Percentiles rank a stretch among this genome's conserved stretches.
These are phyloP conservation scores for Kickxella alabastrina DNA, from an alignment of 192 early-diverging fungal species.

Conservation along the genomic window DNA sequence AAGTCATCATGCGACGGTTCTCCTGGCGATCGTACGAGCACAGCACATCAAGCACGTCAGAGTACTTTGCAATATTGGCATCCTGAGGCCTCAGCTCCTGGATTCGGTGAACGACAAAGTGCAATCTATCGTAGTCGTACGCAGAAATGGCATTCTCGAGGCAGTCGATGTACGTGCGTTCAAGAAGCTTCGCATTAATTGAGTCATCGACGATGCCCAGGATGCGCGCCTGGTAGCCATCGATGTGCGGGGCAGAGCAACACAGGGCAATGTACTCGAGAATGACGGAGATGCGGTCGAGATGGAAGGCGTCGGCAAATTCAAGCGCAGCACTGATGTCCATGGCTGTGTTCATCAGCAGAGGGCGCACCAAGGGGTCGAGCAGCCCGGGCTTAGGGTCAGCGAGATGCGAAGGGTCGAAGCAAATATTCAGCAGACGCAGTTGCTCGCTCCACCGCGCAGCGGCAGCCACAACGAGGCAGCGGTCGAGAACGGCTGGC, in stretches of 20 bases:
- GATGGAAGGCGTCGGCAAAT: slow-evolving; percentile 60
- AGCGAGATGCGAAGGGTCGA: slow-evolving; percentile 55
- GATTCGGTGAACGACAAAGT: slow-evolving; percentile 57
- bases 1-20: slow-evolving; percentile 53
- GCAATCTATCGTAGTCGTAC: slow-evolving; percentile 66
- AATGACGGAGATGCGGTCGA: slow-evolving; percentile 38
- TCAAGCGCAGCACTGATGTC: slow-evolving; percentile 62
- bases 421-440: slow-evolving; percentile 56
- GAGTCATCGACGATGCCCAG: slow-evolving; percentile 50
- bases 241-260: slow-evolving; percentile 25
- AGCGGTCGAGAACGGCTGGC: slow-evolving; percentile 57
- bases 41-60: slow-evolving; percentile 54
- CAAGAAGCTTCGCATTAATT: slow-evolving; percentile 56
- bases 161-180: slow-evolving; percentile 46
- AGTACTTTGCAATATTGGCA: slow-evolving; percentile 28
- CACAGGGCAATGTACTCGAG: slow-evolving; percentile 48
- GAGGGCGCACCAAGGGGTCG: slow-evolving; percentile 52
- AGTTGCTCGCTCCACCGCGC: slow-evolving; percentile 67
- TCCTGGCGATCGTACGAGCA: slow-evolving; percentile 50
- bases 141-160: slow-evolving; percentile 50
- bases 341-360: slow-evolving; percentile 57
- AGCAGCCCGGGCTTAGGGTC: slow-evolving; percentile 53
- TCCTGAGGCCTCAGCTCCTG: slow-evolving; percentile 51
- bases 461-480: slow-evolving; percentile 56
- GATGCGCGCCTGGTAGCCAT: slow-evolving; percentile 51